These are phyloP conservation scores for Tranzscheliella williamsii DNA, from an alignment of 1,284 basidiomycete genomes.

Conservation along the genomic window DNA sequence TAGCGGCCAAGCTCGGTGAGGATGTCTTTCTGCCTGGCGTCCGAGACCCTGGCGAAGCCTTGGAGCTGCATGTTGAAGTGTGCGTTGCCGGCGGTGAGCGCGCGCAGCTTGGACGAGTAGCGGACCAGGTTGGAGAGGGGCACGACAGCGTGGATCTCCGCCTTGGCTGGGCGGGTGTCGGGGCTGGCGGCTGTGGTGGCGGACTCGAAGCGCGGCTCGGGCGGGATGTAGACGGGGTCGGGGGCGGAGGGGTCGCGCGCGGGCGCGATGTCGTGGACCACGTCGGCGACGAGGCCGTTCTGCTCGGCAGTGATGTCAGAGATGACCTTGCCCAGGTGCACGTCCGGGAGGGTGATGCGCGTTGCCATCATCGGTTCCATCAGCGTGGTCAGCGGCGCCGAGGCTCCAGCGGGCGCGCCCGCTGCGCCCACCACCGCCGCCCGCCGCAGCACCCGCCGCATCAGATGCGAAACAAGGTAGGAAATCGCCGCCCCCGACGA, in stretches of 20 bases:
- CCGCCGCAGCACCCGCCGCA: conserved; percentile 39
- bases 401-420: neutral
- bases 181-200: conserved; percentile 57
- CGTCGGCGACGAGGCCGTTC: conserved; percentile 45
- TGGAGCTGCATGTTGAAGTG: conserved; percentile 76
- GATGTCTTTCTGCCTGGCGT: conserved; percentile 44
- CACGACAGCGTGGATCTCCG: conserved; percentile 65
- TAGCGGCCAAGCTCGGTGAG: conserved; percentile 45
- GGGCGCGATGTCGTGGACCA: conserved; percentile 19
- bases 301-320: conserved; percentile 54
- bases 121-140: conserved; percentile 79
- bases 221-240: conserved; percentile 70
- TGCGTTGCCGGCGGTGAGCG: conserved; percentile 79
- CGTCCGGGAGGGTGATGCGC: conserved; percentile 33
- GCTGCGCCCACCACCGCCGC: conserved; percentile 8
- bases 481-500: conserved; percentile 41
- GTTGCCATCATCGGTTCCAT: conserved; percentile 60
- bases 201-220: conserved; percentile 69
- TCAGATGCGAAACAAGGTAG: conserved; percentile 25
- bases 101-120: conserved; percentile 75
- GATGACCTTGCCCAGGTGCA: conserved; percentile 50
- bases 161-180: conserved; percentile 17
- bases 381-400: conserved; percentile 22
- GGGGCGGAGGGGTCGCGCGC: neutral
- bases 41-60: conserved; percentile 69